phyloP scores from a whole-genome alignment of 441 rosid species.

The Populus tomentosa region DNA sequence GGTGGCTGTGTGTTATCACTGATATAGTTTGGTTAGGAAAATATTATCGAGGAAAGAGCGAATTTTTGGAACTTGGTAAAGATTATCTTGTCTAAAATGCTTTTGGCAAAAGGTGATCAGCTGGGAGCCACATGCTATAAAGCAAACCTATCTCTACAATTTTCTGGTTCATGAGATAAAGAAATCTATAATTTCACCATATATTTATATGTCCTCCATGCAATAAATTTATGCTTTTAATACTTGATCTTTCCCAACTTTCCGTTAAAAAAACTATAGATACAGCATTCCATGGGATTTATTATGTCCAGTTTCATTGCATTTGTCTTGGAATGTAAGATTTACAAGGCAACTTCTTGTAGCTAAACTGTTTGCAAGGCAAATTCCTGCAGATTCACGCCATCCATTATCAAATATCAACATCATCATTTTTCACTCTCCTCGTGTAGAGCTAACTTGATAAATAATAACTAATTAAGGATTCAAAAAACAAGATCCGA shows the following conservation, averaged over 20 bases:
- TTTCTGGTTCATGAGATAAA: background rate
- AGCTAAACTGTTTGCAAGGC: background rate
- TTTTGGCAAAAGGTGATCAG: conserved; percentile 17
- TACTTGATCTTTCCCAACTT: background rate
- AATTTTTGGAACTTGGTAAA: conserved; percentile 51
- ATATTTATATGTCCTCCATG: background rate
- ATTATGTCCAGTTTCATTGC: conserved; percentile 23
- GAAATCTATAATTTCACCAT: background rate
- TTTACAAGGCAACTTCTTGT: background rate
- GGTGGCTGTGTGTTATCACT: conserved; percentile 4
- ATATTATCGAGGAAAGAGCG: conserved; percentile 64
- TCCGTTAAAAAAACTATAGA: background rate
- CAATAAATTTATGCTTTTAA: conserved; percentile 7
- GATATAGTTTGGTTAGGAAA: conserved; percentile 15
- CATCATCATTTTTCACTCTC: background rate
- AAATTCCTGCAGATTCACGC: conserved; percentile 1
- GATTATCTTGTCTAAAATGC: conserved; percentile 23
- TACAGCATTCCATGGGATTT: conserved; percentile 4
- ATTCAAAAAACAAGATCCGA: conserved; percentile 29
- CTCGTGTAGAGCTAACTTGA: background rate
- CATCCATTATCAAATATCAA: background rate
- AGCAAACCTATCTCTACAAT: conserved; percentile 35
- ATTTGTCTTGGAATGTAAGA: background rate
- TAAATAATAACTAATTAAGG: conserved; percentile 1
- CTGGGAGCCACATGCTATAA: conserved; percentile 47